phyloP scores from a whole-genome alignment of 257 asterid genomes.

The Lycium barbarum region DNA sequence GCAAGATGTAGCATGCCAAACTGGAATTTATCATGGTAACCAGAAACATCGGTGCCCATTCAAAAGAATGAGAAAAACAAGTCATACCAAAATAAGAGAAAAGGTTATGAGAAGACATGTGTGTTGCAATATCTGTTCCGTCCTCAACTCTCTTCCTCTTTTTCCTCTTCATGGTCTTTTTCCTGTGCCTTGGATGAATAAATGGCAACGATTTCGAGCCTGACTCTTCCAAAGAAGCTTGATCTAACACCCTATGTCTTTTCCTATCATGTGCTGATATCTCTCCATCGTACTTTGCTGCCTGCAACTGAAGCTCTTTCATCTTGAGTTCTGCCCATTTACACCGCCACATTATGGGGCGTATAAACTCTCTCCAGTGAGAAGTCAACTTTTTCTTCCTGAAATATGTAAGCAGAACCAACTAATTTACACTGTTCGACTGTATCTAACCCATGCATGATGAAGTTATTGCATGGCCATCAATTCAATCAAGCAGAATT shows the following conservation, averaged over 20 bases:
- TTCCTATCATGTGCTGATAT: conserved; percentile 48
- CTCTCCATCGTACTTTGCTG: conserved; percentile 59
- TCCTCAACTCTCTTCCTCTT: conserved; percentile 75
- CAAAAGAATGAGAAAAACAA: conserved; percentile 32
- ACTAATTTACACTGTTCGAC: not conserved
- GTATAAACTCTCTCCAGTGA: conserved; percentile 86
- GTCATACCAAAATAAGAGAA: conserved; percentile 68
- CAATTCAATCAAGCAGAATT: conserved; percentile 16
- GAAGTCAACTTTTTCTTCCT: conserved; percentile 84
- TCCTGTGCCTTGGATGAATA: conserved; percentile 44
- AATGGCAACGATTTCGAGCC: conserved; percentile 68
- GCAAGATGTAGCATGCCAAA: conserved; percentile 41
- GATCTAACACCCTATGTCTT: conserved; percentile 53
- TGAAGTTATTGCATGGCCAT: conserved; percentile 18
- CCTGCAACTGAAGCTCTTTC: conserved; percentile 70
- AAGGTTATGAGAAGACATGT: conserved; percentile 73
- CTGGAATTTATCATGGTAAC: not conserved
- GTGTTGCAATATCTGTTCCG: conserved; percentile 55
- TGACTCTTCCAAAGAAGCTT: conserved; percentile 48
- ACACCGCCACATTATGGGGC: conserved; percentile 94
- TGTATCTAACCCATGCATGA: not conserved
- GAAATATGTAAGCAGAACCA: conserved; percentile 33
- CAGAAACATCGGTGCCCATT: conserved; percentile 5
- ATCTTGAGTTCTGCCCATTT: conserved; percentile 84
- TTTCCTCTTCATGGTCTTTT: conserved; percentile 67